Evolutionary conservation across 2,329 filamentous ascomycete genomes (phyloP).

Genomic region (Curvularia spicifera): DNA sequence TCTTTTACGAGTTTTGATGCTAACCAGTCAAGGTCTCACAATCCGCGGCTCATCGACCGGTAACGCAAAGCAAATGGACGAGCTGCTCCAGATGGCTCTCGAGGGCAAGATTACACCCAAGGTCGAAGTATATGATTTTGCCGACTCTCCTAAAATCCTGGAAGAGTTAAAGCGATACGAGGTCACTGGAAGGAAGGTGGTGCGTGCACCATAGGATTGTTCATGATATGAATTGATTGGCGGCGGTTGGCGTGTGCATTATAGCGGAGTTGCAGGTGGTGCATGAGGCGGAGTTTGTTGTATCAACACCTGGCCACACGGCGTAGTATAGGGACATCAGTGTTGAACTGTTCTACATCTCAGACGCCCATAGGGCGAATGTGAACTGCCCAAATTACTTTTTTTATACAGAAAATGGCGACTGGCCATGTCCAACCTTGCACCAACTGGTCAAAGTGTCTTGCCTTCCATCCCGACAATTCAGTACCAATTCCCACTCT

Average conservation of each 20-base stretch:
- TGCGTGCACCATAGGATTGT: constrained; percentile 33
- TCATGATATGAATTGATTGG: neutral
- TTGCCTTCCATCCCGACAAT: neutral
- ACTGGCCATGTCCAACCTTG: neutral
- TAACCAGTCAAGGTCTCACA: constrained; percentile 43
- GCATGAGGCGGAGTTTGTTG: neutral
- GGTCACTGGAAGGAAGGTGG: constrained; percentile 47
- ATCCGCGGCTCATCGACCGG: constrained; percentile 57
- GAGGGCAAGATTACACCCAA: constrained; percentile 51
- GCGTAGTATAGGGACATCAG: neutral
- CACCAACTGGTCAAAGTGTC: neutral
- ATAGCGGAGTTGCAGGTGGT: neutral
- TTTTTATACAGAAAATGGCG: neutral
- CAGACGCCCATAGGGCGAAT: no score
- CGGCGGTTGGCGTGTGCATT: constrained; percentile 3
- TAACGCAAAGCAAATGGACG: constrained; percentile 55
- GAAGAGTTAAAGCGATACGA: constrained; percentile 44
- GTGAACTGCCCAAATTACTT: neutral
- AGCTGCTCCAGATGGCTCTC: constrained; percentile 53
- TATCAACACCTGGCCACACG: neutral
- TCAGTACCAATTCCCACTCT: constrained; percentile 65
- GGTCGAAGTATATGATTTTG: constrained; percentile 47
- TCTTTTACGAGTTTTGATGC: neutral
- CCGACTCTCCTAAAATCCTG: constrained; percentile 46
- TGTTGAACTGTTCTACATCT: neutral